phyloP scores from a whole-genome alignment of 2,329 filamentous ascomycete species.

The Penicillium sp. region DNA sequence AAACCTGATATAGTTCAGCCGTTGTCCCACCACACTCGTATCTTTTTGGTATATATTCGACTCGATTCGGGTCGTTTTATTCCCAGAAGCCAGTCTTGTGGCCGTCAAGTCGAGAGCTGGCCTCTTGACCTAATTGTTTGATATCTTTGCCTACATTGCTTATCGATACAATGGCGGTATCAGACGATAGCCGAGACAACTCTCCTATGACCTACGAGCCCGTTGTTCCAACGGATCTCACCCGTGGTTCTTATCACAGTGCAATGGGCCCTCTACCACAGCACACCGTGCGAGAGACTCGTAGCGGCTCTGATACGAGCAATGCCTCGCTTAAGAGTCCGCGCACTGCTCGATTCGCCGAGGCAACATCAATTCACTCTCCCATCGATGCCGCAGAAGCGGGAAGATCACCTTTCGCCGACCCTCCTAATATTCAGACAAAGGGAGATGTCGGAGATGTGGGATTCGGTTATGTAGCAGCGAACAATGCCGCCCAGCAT shows the following conservation, averaged over 20 bases:
- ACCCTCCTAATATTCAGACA: constrained; percentile 51
- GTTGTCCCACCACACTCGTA: constrained; percentile 15
- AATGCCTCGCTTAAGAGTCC: constrained; percentile 49
- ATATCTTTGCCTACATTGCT: constrained; percentile 4
- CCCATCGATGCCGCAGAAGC: constrained; percentile 53
- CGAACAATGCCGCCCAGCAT: constrained; percentile 52
- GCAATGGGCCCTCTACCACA: constrained; percentile 30
- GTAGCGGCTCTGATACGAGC: constrained; percentile 33
- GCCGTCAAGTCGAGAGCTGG: constrained; percentile 32
- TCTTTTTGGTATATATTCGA: constrained; percentile 12
- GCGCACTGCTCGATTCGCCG: constrained; percentile 61
- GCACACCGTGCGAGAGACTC: constrained; percentile 26
- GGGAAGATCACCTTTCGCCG: constrained; percentile 50
- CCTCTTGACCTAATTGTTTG: constrained; percentile 28
- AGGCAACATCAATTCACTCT: constrained; percentile 63
- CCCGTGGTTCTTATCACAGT: constrained; percentile 32
- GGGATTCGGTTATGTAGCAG: constrained; percentile 84
- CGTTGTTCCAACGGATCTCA: constrained; percentile 41
- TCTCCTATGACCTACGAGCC: constrained; percentile 35
- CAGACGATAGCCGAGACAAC: constrained; percentile 24
- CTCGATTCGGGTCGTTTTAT: constrained; percentile 6
- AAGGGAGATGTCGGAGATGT: constrained; percentile 69
- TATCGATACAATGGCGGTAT: constrained; percentile 25
- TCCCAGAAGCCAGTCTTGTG: neutral
- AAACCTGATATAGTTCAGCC: constrained; percentile 17